phyloP scores from a whole-genome alignment of 345 rosid species.

The Eucalyptus decipiens region DNA sequence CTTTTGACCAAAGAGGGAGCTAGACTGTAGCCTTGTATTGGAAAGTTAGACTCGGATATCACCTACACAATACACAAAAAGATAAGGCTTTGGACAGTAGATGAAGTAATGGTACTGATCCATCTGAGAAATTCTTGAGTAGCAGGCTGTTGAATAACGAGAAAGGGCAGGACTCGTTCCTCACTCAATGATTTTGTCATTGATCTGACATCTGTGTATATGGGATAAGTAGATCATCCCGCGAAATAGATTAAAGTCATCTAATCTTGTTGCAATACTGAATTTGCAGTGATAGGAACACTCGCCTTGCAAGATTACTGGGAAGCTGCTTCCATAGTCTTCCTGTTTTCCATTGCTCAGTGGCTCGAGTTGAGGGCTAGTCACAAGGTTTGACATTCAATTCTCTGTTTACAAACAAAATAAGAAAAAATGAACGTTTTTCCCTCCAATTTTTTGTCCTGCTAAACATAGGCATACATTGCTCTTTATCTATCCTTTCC shows the following conservation, averaged over 20 bases:
- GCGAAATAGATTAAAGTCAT: background rate
- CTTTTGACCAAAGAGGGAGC: background rate
- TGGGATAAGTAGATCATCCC: background rate
- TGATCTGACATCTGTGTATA: background rate
- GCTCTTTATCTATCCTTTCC: background rate
- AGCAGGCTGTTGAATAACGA: background rate
- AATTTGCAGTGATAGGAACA: slow-evolving; percentile 53
- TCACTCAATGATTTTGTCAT: background rate
- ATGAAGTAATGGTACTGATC: background rate
- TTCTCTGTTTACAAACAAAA: background rate
- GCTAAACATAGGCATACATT: background rate
- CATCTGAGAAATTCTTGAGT: background rate
- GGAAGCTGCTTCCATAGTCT: slow-evolving; percentile 78
- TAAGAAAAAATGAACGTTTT: background rate
- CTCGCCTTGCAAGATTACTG: slow-evolving; percentile 52
- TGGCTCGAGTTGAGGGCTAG: slow-evolving; percentile 84
- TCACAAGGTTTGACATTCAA: slow-evolving; percentile 37
- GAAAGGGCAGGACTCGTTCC: background rate
- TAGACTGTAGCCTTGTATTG: background rate
- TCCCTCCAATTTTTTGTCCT: background rate
- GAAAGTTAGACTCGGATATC: background rate
- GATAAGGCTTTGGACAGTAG: background rate
- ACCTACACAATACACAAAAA: background rate
- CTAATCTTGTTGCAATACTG: background rate
- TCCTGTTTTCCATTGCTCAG: slow-evolving; percentile 61